Base-by-base conservation (phyloP, 2,329 filamentous ascomycete species). In the Diaporthe longicolla region DNA sequence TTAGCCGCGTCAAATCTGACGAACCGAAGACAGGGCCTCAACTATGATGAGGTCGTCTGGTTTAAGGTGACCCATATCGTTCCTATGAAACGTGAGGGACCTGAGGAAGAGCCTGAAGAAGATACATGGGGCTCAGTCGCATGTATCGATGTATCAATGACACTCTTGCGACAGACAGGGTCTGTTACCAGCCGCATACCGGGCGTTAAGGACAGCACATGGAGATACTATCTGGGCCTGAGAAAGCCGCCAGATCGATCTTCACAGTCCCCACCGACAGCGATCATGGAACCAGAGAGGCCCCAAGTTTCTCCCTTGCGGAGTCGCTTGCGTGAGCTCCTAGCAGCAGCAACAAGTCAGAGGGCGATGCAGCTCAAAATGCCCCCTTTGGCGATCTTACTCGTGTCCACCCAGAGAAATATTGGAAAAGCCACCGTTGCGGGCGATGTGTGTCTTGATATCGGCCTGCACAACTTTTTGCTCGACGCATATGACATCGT, bases 401-500 rank as follows among this genome's bases (percentile, higher is more conserved):
- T 99, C 9, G 94, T 94, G 1, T 98, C 97, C 1, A 97, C 95
- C 2, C 97, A 99, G 82, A 91, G 97, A 58, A 94, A 94, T 75
- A 97, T 98, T 78, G 97, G 97, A 66, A 99, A 99, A 82, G 88
- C 94, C n/a, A 93, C 92, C 3, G 85, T 95, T 29, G 94, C 94
- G 0, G 88, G 87, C 1, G 90, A 91, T 57, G 95, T 95, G 6
- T 97, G 95, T 81, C 89, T 93, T 3, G 96, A 98, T 79, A 93
- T 98, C 76, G 97, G 97, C 4, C 87, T 98, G 21, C 97, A 99
- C 81, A 93, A 92, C 0, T 98, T 98, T 81, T 84, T 90, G 0
- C 94, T 99, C 70, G 95, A 98, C 81, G 94, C 94, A 0, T 98
- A 97, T 79, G 97, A 99, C 79, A 94, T 99, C 55, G 87, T 98